Evolutionary conservation across 2,329 filamentous ascomycete species (phyloP), one percentile per base, ranked within the genome.

Genomic region (Colletotrichum liriopes): DNA sequence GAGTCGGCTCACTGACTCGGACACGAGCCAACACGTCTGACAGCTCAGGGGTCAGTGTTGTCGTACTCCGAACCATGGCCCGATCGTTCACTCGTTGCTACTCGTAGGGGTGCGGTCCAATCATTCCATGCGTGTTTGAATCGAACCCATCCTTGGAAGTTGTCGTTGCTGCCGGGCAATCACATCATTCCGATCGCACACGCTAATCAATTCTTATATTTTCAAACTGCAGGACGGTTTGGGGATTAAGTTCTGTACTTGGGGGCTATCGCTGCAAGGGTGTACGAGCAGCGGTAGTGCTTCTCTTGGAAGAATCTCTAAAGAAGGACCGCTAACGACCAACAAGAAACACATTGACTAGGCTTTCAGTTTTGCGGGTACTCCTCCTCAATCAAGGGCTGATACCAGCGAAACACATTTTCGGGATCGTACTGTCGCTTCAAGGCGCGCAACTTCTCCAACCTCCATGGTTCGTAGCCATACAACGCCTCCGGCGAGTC

Each of bases 351-450:
- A 23, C 14, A 4, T 37, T 12, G n/a, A 23, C 12, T 37, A n/a
- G 14, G 9, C 5, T 39, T 56, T n/a, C 32, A 23, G 35, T n/a
- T n/a, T 39, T 41, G 18, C n/a, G n/a, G 23, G 2, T 23, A 5
- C 0, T 23, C n/a, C 39, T 47, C 47, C 45, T 71, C 62, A 32
- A 66, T 37, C 37, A 71, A 66, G 4, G 70, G 70, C 23, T 72
- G 66, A 26, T 72, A 72, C 65, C 55, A 72, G 37, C 70, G 55
- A 73, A 83, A 84, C 8, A 81, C 75, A 68, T 83, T 82, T 1
- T 73, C 70, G 0, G 80, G 79, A 69, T 84, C 82, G 56, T 78
- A 83, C 55, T 74, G 78, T 20, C 60, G 74, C 78, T 84, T 83
- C 54, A 84, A 65, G 61, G 77, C 77, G 59, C 70, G 75, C 39